A percentile compares a stretch with the other conserved stretches of the same genome.
Evolutionary conservation across 495 filamentous ascomycete genomes (phyloP).

Genomic region (Neurospora tetrasperma): DNA sequence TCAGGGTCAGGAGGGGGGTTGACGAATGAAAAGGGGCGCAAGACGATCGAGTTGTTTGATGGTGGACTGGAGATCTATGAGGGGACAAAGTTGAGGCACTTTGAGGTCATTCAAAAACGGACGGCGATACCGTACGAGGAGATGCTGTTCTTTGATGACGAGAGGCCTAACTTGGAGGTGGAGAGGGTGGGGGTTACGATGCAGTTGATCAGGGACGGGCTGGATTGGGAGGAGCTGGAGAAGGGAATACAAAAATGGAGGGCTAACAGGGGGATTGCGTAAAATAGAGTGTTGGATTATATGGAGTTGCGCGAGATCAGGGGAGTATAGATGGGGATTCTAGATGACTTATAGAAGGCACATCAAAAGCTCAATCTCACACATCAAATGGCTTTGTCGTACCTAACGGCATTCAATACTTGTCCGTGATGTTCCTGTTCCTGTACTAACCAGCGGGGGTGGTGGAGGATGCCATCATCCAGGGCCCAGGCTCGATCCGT

Average conservation of each 20-base stretch:
- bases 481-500: not conserved
- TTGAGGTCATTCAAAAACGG: slow-evolving; percentile 55
- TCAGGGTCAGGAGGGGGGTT: not conserved
- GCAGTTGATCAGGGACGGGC: slow-evolving; percentile 66
- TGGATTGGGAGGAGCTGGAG: slow-evolving; percentile 71
- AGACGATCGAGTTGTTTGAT: slow-evolving; percentile 70
- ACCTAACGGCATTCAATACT: not conserved
- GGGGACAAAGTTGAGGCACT: slow-evolving; percentile 75
- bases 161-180: slow-evolving; percentile 76
- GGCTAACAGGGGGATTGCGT: slow-evolving; percentile 40
- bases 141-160: slow-evolving; percentile 97
- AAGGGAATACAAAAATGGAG: slow-evolving; percentile 75
- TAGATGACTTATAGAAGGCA: not conserved
- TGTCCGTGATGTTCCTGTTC: not conserved
- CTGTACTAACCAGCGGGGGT: not conserved
- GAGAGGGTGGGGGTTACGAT: slow-evolving; percentile 78
- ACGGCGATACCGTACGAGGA: slow-evolving; percentile 62
- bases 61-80: slow-evolving; percentile 80
- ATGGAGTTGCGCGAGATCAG: no score
- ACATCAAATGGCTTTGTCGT: not conserved
- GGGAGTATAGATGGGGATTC: no score
- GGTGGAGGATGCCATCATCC: not conserved
- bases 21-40: slow-evolving; percentile 30
- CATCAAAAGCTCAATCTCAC: not conserved
- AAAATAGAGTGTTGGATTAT: no score